Conservation (phyloP, 768 basidiomycete genomes). For the Nidularia pulvinata region DNA sequence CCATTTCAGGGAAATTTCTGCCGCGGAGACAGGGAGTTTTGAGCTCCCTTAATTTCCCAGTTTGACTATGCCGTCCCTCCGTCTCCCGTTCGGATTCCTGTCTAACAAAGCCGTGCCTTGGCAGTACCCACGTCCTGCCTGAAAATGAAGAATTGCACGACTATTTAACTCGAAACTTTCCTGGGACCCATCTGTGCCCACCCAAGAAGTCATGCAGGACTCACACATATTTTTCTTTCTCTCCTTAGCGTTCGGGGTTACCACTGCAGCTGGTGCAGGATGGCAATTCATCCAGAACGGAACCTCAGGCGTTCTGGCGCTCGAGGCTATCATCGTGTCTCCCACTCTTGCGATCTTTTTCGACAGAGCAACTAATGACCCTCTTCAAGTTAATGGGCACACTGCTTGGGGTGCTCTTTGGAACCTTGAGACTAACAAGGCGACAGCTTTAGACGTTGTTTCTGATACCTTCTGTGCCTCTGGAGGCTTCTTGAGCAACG, state of each 20-base stretch:
- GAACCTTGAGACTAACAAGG: slow-evolving; percentile 35
- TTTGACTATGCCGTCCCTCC: too few species aligned
- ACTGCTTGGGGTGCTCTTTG: slow-evolving; percentile 45
- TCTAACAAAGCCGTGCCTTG: too few species aligned
- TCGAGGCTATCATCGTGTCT: slow-evolving; percentile 25
- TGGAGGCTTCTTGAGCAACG: slow-evolving; percentile 38
- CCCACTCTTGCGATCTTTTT: slow-evolving; percentile 25
- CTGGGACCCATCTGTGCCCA: background rate
- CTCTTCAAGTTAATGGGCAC: slow-evolving; percentile 36
- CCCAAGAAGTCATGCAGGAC: too few species aligned
- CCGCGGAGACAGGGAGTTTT: too few species aligned
- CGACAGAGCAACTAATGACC: slow-evolving; percentile 31
- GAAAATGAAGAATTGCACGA: background rate
- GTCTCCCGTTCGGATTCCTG: too few species aligned
- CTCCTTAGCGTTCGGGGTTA: background rate
- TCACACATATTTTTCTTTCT: background rate
- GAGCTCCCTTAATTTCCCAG: too few species aligned
- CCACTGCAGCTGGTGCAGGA: slow-evolving; percentile 7
- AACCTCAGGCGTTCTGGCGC: slow-evolving; percentile 20
- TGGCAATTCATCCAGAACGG: slow-evolving; percentile 25
- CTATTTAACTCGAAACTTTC: background rate
- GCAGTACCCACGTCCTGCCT: background rate
- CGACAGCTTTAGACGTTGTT: slow-evolving; percentile 25
- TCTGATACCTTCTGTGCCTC: slow-evolving; percentile 43
- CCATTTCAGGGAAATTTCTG: too few species aligned